Evolutionary conservation across 805 yeast species (phyloP), one percentile per base, ranked within the genome.

Genomic region (Cyberlindnera mycetangii): DNA sequence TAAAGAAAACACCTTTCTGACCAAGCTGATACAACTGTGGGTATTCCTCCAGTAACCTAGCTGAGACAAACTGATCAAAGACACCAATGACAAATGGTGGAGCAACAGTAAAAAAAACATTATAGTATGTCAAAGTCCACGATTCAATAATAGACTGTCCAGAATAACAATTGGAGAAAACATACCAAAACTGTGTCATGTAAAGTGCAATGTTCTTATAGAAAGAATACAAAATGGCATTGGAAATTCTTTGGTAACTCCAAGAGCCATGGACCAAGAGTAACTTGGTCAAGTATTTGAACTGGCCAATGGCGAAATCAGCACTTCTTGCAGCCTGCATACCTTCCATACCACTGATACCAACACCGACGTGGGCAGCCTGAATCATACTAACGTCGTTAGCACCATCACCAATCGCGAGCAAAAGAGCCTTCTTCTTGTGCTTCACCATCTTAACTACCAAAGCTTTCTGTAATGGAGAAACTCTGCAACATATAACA

Each of bases 241-340:
- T 83, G 12, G 96, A 85, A 43, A 92, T 82, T 61, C 99, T 79
- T 62, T 90, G 97, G 62, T 93, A 93, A 33, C 96, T 88, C 99
- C 99, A 93, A 8, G 96, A 70, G 2, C 99, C 99, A 64, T 93
- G 99, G 10, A 93, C 99, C 36, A 93, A 72, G 35, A 93, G 68
- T 44, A 93, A 68, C 62, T 87, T 89, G 57, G 81, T 79, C 68
- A 93, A 72, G 63, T 79, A 93, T 62, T 83, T 83, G 75, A 93
- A 93, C 64, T 93, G 98, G 0, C 97, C 98, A 65, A 95, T 89
- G 1, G 98, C 89, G 48, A 93, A 81, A 71, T 93, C 99, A 0
- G 99, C 98, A 64, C 95, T 84, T 64, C 99, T 78, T 0, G 99
- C 97, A 10, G 99, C 99, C 67, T 93, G 99, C 89, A 90, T 89